Base-by-base conservation (phyloP, 768 basidiomycete species). In the Leccinum longicurvipes region DNA sequence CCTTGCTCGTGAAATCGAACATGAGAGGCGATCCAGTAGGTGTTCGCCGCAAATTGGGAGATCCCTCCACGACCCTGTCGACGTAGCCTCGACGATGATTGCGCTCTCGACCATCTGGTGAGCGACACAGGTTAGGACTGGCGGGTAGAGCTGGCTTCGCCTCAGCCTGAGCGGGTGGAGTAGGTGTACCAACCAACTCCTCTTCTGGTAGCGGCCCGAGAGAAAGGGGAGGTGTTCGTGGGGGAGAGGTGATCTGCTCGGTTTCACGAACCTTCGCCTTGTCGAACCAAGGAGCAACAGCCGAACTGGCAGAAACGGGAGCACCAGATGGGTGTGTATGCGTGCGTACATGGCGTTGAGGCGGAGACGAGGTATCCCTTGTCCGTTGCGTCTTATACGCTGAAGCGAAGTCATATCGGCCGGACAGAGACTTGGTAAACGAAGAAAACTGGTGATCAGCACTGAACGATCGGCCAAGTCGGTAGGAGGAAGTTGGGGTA, bases 11-110 rank as follows among this genome's bases (percentile, higher is more conserved):
- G 64, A 56, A 52, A 54, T 46, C 50, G 54, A 59, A 55, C 66
- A 50, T 61, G 42, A 65, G 70, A 17, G 80, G 79, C 34, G 79
- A 77, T 4, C 80, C 80, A 6, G 80, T 75, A 3, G 82, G 80
- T 14, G 84, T 84, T 61, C 67, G 70, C 58, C 73, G 77, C 54
- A 81, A 53, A 15, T 55, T 63, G 5, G 70, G 65, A 17, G 69
- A 61, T 25, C 49, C 68, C 36, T 71, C 64, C n/a, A 70, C 61
- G 47, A 57, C 60, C 25, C 73, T 56, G 57, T 85, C 82, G 53
- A 82, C 77, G 63, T 82, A 83, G 6, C 85, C 81, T 9, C 85
- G 77, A 55, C 77, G 77, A 66, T 87, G 87, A 59, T 84, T 78
- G 51, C 84, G 69, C 42, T 60, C 62, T 44, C 58, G 61, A 34